Base-by-base conservation (phyloP, 2,329 filamentous ascomycete genomes). In the Grosmannia serpens region DNA sequence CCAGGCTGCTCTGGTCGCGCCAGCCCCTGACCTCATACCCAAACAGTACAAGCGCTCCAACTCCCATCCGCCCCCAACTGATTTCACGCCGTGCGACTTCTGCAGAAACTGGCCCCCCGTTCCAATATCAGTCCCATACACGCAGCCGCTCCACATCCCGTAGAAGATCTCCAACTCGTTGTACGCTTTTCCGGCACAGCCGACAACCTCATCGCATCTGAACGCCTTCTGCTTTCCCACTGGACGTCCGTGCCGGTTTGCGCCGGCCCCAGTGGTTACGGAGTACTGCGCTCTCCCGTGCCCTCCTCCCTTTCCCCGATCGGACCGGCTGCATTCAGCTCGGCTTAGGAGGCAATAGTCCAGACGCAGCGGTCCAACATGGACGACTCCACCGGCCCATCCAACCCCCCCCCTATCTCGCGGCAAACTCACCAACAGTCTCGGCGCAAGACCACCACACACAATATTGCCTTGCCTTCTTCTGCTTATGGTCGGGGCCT, bases 381-480 rank as follows among this genome's bases (percentile, higher is more conserved):
- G 63, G 63, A 64, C 58, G 33, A 55, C 38, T 44, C 60, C 29
- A 13, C 58, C 4, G 50, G 53, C 38, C 58, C 64, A 31, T 62
- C 64, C 47, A 59, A 64, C 22, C 66, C 68, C 22, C 66, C 68
- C 54, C 64, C 68, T 61, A 65, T 68, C 57, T 65, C 68, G 55
- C 66, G 65, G 52, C 68, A 68, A 52, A 58, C 64, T 55, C 68
- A 66, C 51, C 69, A 69, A 26, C 66, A 67, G 52, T 65, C 69
- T 33, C 66, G 67, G 46, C 67, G 67, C 59, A 72, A 67, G 63
- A 15, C 35, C 35, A 38, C 17, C 55, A 2, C 52, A 53, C n/a
- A 22, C 6, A 20, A 29, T 24, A 24, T 11, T 44, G 29, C 46
- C 15, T 50, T n/a, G 63, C 67, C 62, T 65, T 59, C 67, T 67